Conservation (phyloP, 371 early-diverging fungal species). For the Actinomortierella wolfii region DNA sequence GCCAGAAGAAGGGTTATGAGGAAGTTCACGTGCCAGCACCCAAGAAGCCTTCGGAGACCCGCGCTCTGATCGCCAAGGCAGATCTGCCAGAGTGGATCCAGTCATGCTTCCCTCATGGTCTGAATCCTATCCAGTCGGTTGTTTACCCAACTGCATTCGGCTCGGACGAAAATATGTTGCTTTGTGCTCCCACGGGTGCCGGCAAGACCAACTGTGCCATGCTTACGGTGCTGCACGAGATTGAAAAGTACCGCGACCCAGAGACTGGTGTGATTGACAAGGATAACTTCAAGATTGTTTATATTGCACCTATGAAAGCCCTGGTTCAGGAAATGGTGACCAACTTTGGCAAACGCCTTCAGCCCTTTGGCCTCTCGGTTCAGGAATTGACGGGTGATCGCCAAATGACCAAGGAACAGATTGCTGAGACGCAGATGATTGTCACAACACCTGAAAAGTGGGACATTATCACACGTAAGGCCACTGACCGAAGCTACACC, state of each 20-base stretch:
- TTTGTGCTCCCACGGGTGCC: slow-evolving; percentile 99
- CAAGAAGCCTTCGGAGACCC: slow-evolving; percentile 69
- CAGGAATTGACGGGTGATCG: slow-evolving; percentile 97
- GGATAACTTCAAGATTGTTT: slow-evolving; percentile 95
- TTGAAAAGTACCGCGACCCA: slow-evolving; percentile 78
- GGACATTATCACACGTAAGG: slow-evolving; percentile 99
- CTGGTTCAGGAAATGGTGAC: slow-evolving; percentile 96
- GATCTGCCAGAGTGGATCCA: slow-evolving; percentile 90
- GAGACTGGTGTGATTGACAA: slow-evolving; percentile 79
- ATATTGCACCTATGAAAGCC: slow-evolving; percentile 99
- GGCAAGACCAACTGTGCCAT: slow-evolving; percentile 99
- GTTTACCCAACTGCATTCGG: slow-evolving; percentile 92
- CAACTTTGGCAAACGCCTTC: slow-evolving; percentile 88
- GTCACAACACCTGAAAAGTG: slow-evolving; percentile 99
- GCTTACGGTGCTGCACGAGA: slow-evolving; percentile 86
- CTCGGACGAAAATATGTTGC: slow-evolving; percentile 97
- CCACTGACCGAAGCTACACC: slow-evolving; percentile 90
- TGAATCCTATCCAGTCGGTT: slow-evolving; percentile 95
- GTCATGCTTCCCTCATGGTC: slow-evolving; percentile 65
- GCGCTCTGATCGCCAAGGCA: slow-evolving; percentile 72
- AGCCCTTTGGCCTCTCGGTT: slow-evolving; percentile 85
- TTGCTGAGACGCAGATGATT: slow-evolving; percentile 92
- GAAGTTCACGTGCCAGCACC: slow-evolving; percentile 97
- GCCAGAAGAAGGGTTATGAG: slow-evolving; percentile 93
- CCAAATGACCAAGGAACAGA: slow-evolving; percentile 93